Conservation (phyloP, 352 stramenopile genomes). For the Paralagenidium karlingii region DNA sequence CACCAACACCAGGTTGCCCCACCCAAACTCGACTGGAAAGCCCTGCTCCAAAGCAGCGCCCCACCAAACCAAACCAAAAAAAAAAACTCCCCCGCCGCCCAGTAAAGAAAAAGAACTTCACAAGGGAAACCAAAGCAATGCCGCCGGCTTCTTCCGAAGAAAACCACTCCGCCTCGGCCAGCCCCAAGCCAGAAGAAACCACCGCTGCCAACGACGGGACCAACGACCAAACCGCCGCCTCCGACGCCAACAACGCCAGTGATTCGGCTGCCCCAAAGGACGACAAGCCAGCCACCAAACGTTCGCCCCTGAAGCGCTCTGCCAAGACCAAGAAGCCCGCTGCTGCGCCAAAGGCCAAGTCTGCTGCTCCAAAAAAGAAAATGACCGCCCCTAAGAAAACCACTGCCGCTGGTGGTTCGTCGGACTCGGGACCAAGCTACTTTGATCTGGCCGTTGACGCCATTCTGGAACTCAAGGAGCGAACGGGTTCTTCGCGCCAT, state of each 20-base stretch:
- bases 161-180: slow-evolving; percentile 33
- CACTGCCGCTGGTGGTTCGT: slow-evolving; percentile 11
- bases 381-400: slow-evolving; percentile 15
- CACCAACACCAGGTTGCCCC: no score
- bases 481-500: slow-evolving; percentile 83
- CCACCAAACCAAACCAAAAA: not conserved
- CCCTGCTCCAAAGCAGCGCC: no score
- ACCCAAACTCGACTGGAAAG: no score
- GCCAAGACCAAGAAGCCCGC: slow-evolving; percentile 51
- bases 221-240: slow-evolving; percentile 1
- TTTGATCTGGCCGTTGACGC: slow-evolving; percentile 85
- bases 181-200: slow-evolving; percentile 14
- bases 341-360: slow-evolving; percentile 15
- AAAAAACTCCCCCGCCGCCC: not conserved
- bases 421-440: slow-evolving; percentile 45
- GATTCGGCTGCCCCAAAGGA: no score
- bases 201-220: slow-evolving; percentile 10
- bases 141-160: slow-evolving; percentile 23
- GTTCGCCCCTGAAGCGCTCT: slow-evolving; percentile 33
- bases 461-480: slow-evolving; percentile 87
- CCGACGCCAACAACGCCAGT: slow-evolving; percentile 7
- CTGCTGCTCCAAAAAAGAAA: slow-evolving; percentile 7
- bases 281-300: no score
- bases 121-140: slow-evolving; percentile 4
- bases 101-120: slow-evolving; percentile 12